Evolutionary conservation across 306 rosid genomes (phyloP), one percentile per base, ranked within the genome.

Genomic region (Cicer yamashitae): DNA sequence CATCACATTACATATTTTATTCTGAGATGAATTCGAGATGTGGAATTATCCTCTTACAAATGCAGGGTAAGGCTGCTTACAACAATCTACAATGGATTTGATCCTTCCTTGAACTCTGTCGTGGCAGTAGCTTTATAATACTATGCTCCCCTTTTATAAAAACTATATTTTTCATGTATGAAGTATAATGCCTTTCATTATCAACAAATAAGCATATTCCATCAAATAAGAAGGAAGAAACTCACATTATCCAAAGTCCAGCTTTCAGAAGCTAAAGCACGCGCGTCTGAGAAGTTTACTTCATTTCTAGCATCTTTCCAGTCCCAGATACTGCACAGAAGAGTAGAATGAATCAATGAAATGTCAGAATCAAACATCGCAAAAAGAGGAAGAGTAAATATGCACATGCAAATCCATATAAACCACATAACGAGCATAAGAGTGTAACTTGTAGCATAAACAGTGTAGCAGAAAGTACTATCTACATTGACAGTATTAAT

Each of bases 161-260:
- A 39, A 65, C 53, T 30, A 58, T 17, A 38, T 34, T 61, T 52
- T 51, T 45, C 47, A 11, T 67, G 25, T 58, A 76, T 47, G 18
- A 39, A 71, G 47, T 56, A 12, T 4, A 14, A 40, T 40, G 38
- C 61, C 59, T 45, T 73, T 71, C 54, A 15, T 39, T 64, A 45
- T 58, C 66, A 60, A 41, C 15, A 47, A 53, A 48, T 10, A 66
- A 62, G 67, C 45, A 58, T 52, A 77, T 64, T 60, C 78, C n/a
- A 74, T 40, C 20, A 61, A 37, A 86, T 17, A 67, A 38, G 25
- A 56, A 51, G 65, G 40, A 30, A 62, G 52, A 81, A 67, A 75
- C 89, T 89, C 84, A 92, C 99, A 34, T 82, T 81, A 83, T 85
- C 93, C 78, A 79, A 70, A 63, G 46, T 67, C 96, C 98, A 94